Evolutionary conservation across 2,329 filamentous ascomycete species (phyloP), one percentile per base, ranked within the genome.

Genomic region (Penicillium verrucosum): DNA sequence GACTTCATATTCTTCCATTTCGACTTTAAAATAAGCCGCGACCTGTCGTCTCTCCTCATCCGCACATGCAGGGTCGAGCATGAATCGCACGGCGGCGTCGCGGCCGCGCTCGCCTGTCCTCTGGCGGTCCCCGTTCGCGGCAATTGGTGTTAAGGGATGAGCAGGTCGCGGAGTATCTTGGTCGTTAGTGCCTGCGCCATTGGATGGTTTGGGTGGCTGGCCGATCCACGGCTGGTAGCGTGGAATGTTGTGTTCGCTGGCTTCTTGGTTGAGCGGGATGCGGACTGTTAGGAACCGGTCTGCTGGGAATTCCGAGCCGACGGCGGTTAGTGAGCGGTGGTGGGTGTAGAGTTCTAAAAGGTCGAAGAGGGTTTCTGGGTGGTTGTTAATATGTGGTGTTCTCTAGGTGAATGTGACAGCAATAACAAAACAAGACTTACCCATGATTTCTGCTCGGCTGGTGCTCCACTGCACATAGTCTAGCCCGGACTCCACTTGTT

Each of bases 341-440:
- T 96, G 89, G 0, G 91, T 94, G 73, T 97, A 97, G 3, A 97
- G 82, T 68, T 99, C 93, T 27, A 97, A 82, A 0, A 97, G 81
- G 69, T 97, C 94, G 38, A 97, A 85, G 66, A 96, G 84, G 0
- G 90, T 93, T 80, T 97, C 93, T 77, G 42, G 21, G 42, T 38
- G 6, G 42, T 34, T 34, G 42, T 64, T 32, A 61, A 44, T 49
- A 82, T 72, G 21, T 25, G 32, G n/a, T 5, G n/a, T 30, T 21
- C 23, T 18, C 16, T 32, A 16, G 21, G n/a, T 32, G 10, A 10
- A 11, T 36, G 4, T 37, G 2, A 4, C 12, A 7, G 75, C 30
- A 81, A 73, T 10, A 71, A 75, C 38, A 80, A 57, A 71, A 75
- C 38, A 80, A 57, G 80, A 75, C 73, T 60, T 68, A 79, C 77